phyloP scores from a whole-genome alignment of 78 protist species.

The Dictyostelium brefeldianum region DNA sequence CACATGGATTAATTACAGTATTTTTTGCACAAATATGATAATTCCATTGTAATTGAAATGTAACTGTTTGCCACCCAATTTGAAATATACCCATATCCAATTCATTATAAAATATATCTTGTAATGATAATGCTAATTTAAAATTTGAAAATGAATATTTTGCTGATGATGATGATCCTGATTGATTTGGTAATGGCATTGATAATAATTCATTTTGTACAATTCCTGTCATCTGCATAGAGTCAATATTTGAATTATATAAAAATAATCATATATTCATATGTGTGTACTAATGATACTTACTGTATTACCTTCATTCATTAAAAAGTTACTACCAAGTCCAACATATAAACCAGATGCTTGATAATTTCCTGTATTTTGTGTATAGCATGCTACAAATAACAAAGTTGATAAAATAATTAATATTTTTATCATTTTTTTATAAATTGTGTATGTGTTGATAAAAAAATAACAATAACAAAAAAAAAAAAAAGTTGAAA shows the following conservation, averaged over 20 bases:
- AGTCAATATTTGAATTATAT: neutral
- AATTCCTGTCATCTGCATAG: neutral
- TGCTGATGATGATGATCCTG: neutral
- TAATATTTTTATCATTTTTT: neutral
- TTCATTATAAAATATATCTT: neutral
- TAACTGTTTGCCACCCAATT: slow-evolving; percentile 13
- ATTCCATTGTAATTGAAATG: slow-evolving; percentile 43
- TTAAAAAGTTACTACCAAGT: neutral
- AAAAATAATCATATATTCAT: neutral
- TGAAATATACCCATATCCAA: neutral
- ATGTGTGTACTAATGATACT: too few species aligned
- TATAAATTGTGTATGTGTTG: neutral
- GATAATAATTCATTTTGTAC: neutral
- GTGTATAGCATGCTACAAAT: neutral
- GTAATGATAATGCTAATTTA: neutral
- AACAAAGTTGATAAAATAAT: neutral
- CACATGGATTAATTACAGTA: slow-evolving; percentile 43
- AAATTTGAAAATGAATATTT: neutral
- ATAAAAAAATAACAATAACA: too few species aligned
- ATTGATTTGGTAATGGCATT: neutral
- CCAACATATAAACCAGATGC: slow-evolving; percentile 10
- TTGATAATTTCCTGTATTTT: neutral
- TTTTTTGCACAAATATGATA: slow-evolving; percentile 62
- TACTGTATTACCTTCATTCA: neutral
- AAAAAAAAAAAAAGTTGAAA: too few species aligned